Base-by-base conservation (phyloP, 2,329 filamentous ascomycete genomes). In the Colletotrichum magnum region DNA sequence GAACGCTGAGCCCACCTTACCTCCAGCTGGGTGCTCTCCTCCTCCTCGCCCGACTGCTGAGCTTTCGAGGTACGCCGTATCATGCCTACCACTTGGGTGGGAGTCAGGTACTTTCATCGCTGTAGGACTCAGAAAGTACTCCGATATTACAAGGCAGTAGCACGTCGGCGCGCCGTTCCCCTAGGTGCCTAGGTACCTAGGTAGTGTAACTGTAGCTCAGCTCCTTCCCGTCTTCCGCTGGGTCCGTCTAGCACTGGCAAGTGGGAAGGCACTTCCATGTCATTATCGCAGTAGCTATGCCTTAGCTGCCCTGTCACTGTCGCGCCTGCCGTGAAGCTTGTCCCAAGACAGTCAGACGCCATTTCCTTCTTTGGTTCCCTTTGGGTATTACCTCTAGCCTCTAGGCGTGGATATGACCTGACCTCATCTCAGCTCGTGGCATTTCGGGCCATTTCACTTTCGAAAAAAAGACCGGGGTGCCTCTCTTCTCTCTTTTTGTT, bases 251-350 rank as follows among this genome's bases (percentile, higher is more conserved):
- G 32, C 32, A 36, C 9, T 36, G 32, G 32, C 32, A 36, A 36
- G 21, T 24, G 21, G 21, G 21, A 36, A 36, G 7, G 32, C 32
- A 36, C 32, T 36, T 36, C n/a, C n/a, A n/a, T n/a, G 32, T 36
- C 32, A 36, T 36, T 36, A 36, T 4, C 7, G 32, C 32, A 36
- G 32, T 68, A 58, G 61, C 51, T 36, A 21, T n/a, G 59, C 48
- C 16, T 24, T 65, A 56, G 54, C 60, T 39, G 56, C 48, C 41
- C 62, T 56, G 56, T 56, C 56, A 64, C 62, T 66, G 41, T 43
- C 41, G 26, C 60, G 18, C 45, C 43, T 59, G 57, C 32, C 21
- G 53, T 45, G 28, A 43, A 39, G 26, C 60, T 36, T 64, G 54
- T 9, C 58, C 58, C 21, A 68, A 63, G 45, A 13, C 41, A 52